Percentiles rank a stretch among this genome's conserved stretches.
Evolutionary conservation across 345 rosid genomes (phyloP).

Genomic region (Hibiscus trionum): DNA sequence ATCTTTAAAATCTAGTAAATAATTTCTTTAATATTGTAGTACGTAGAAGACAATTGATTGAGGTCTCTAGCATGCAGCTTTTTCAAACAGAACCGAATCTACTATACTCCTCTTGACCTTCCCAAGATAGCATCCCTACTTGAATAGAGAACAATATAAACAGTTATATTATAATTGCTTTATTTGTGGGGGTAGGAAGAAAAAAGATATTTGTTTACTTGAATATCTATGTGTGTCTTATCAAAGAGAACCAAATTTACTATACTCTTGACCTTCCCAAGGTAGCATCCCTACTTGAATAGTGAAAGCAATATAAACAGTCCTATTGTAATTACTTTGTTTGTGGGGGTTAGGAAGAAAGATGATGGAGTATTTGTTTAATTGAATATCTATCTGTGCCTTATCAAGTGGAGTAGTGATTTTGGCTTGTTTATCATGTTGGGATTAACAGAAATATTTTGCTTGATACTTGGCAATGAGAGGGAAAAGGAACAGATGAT

Average conservation of each 20-base stretch:
- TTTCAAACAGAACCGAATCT: too few relatives aligned
- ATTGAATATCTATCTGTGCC: neutral
- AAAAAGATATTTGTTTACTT: neutral
- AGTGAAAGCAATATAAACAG: too few relatives aligned
- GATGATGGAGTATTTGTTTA: too few relatives aligned
- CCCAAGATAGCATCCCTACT: neutral
- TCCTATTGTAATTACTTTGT: too few relatives aligned
- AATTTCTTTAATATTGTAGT: neutral
- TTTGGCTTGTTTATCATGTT: neutral
- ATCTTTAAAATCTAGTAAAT: neutral
- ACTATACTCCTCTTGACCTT: neutral
- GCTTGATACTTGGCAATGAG: neutral
- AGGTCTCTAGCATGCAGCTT: neutral
- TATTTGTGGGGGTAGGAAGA: neutral
- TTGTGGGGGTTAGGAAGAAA: too few relatives aligned
- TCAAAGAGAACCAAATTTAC: too few relatives aligned
- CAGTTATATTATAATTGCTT: neutral
- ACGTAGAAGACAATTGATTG: neutral
- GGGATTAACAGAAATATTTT: neutral
- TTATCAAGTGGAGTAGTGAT: neutral
- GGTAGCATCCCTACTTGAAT: too few relatives aligned
- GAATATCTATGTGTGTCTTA: neutral
- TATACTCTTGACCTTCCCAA: too few relatives aligned
- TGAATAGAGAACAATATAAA: neutral
- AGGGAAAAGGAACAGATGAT: neutral